Evolutionary conservation across 192 early-diverging fungal species (phyloP).

Genomic region (Radiomyces spectabilis): DNA sequence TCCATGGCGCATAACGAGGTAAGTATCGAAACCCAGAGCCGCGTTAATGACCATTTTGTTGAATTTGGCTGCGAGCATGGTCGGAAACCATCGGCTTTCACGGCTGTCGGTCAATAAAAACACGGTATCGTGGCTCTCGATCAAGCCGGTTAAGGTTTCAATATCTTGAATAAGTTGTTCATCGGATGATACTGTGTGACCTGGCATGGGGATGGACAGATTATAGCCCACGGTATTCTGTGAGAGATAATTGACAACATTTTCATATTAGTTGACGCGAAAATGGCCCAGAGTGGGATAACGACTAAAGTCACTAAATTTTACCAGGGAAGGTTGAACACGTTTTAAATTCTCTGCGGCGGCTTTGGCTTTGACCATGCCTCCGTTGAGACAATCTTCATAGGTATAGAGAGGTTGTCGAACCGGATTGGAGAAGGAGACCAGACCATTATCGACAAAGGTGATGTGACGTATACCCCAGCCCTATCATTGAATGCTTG

Average conservation of each 20-base stretch:
- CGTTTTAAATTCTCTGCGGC: conserved; percentile 69
- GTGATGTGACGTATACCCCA: conserved; percentile 95
- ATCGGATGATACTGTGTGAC: conserved; percentile 59
- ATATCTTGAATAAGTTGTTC: conserved; percentile 37
- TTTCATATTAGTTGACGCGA: no score
- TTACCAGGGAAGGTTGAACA: conserved; percentile 79
- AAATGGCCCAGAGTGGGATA: no score
- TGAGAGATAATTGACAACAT: no score
- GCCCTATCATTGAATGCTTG: conserved; percentile 39
- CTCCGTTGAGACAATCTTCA: conserved; percentile 82
- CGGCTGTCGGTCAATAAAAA: conserved; percentile 93
- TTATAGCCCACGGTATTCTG: conserved; percentile 54
- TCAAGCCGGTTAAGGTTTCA: conserved; percentile 49
- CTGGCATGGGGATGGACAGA: conserved; percentile 94
- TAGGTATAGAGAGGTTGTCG: conserved; percentile 91
- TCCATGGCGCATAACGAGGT: conserved; percentile 94
- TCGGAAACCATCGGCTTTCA: conserved; percentile 94
- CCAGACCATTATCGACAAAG: conserved; percentile 86
- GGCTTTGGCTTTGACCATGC: conserved; percentile 77
- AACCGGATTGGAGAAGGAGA: conserved; percentile 95
- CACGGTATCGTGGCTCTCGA: conserved; percentile 74
- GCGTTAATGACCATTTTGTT: conserved; percentile 86
- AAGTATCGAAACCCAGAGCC: conserved; percentile 94
- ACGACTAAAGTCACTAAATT: no score
- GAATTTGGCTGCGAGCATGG: conserved; percentile 67